Evolutionary conservation across 148 eudicot genomes (phyloP), one percentile per base, ranked within the genome.

Genomic region (Nyssa sinensis): DNA sequence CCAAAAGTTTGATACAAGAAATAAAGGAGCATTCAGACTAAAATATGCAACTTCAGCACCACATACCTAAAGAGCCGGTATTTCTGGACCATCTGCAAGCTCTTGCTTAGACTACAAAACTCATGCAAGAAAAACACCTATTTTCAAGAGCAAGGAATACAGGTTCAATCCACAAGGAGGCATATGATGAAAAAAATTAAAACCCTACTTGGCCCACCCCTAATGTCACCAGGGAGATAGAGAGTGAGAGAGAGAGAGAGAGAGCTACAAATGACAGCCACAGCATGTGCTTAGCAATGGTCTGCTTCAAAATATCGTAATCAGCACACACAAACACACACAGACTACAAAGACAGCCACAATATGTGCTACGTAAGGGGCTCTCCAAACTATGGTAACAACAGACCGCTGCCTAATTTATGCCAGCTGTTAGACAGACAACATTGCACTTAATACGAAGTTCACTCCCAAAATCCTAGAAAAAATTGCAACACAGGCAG

Each of bases 1-100:
- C 27, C 28, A 67, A 67, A 67, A 59, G n/a, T 65, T 71, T 27
- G 28, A 70, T 34, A 39, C 6, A 53, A 30, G 69, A 70, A 75
- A 71, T 47, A 13, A 21, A 39, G 25, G n/a, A 19, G 53, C 1
- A 13, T 37, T 37, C 44, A 49, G 2, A 49, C 21, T 2, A 58
- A 62, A 47, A 49, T 0, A 31, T 13, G 57, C 13, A 49, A 49
- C 21, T 49, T 49, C 0, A 12, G 21, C 2, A 3, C 13, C 5
- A 28, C 85, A 75, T 81, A 91, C 97, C 97, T 84, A 75, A 82
- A 89, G 62, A 91, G 84, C 66, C 93, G 89, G 67, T 72, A 86
- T 80, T 91, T 93, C 80, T 91, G 91, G 33, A 84, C 97, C 90
- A 85, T 80, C 80, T 89, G 97, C 73, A 91, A 79, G 80, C 97